A percentile compares a stretch with the other conserved stretches of the same genome.
phyloP scores from a whole-genome alignment of 2,329 filamentous ascomycete genomes.

The Verticillium klebahnii region DNA sequence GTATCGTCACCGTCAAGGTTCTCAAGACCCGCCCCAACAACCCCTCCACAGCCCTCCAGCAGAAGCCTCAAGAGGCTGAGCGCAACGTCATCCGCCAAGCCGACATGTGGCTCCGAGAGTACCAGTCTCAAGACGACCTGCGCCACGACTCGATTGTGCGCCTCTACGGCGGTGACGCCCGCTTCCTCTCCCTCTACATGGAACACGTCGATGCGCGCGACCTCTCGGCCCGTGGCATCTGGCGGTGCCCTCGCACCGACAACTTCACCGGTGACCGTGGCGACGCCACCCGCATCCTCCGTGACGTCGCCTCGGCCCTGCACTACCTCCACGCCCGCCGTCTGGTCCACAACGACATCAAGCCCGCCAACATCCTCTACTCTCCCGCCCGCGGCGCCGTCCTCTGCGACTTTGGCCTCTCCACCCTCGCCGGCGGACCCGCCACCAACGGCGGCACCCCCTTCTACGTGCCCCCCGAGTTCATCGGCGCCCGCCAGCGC shows the following conservation, averaged over 20 bases:
- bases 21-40: constrained; percentile 45
- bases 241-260: constrained; percentile 43
- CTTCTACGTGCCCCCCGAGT: constrained; percentile 59
- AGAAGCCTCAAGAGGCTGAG: constrained; percentile 45
- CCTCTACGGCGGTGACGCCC: constrained; percentile 55
- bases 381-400: constrained; percentile 54
- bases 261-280: constrained; percentile 43
- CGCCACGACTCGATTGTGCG: constrained; percentile 54
- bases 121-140: constrained; percentile 49
- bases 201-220: constrained; percentile 55
- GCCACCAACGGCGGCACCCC: constrained; percentile 52
- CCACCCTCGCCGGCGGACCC: constrained; percentile 40
- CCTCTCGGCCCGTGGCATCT: constrained; percentile 42
- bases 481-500: constrained; percentile 49
- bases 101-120: constrained; percentile 56
- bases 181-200: constrained; percentile 57
- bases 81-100: constrained; percentile 54
- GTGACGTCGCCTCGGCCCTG: constrained; percentile 49
- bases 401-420: constrained; percentile 57
- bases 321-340: constrained; percentile 50
- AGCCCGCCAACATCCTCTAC: constrained; percentile 58
- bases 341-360: constrained; percentile 58
- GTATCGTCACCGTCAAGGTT: constrained; percentile 56
- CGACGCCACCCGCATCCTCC: constrained; percentile 48
- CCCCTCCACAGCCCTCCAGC: constrained; percentile 21